Conservation (phyloP, 73 alveolate species). For the Urostyla sp. region DNA sequence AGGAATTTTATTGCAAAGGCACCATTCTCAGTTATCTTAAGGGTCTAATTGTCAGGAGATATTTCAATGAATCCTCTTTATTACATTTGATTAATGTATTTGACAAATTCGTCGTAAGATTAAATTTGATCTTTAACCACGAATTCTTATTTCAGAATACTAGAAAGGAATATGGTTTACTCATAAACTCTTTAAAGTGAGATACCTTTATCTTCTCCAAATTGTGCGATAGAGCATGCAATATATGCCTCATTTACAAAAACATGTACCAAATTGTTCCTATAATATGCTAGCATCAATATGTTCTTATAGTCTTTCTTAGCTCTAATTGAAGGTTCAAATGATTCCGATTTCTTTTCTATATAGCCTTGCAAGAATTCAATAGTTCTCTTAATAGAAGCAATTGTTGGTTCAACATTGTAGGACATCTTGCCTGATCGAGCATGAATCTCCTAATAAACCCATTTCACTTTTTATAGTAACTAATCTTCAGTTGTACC, state of each 20-base stretch:
- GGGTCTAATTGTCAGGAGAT: constrained; percentile 44
- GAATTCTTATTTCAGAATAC: constrained; percentile 75
- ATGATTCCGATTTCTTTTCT: constrained; percentile 83
- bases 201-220: constrained; percentile 84
- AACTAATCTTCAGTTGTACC: constrained; percentile 87
- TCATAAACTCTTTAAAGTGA: constrained; percentile 73
- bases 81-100: constrained; percentile 57
- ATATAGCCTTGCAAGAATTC: constrained; percentile 53
- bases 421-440: constrained; percentile 73
- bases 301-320: constrained; percentile 85
- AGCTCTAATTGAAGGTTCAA: constrained; percentile 81
- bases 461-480: constrained; percentile 75
- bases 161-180: constrained; percentile 71
- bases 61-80: constrained; percentile 62
- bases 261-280: constrained; percentile 75
- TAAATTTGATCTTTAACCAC: constrained; percentile 65
- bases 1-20: constrained; percentile 70
- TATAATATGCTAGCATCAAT: constrained; percentile 85
- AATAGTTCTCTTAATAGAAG: constrained; percentile 4
- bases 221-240: constrained; percentile 80
- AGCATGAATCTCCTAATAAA: constrained; percentile 64
- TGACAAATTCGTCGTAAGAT: constrained; percentile 43
- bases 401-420: constrained; percentile 25
- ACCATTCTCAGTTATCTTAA: constrained; percentile 52
- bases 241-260: constrained; percentile 77